Evolutionary conservation across 176 grass and related monocot genomes (phyloP), one percentile per base, ranked within the genome.

Genomic region (Oryza rufipogon): DNA sequence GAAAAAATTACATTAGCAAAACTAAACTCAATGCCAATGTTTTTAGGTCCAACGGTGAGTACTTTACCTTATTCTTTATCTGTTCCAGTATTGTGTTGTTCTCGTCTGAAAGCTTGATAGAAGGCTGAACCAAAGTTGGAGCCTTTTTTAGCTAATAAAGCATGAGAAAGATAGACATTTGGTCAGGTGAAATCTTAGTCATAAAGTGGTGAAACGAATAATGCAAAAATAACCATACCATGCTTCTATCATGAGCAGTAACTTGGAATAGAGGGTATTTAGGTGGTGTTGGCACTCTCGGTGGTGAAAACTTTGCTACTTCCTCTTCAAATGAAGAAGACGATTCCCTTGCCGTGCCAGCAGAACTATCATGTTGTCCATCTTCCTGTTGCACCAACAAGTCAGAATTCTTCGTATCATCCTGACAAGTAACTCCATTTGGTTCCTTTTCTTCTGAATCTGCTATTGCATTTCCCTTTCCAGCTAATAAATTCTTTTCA

Each of bases 41-140:
- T 79, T 83, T 71, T 23, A 42, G 11, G 71, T 75, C 36, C 66
- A 58, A 7, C 20, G 12, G 25, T 73, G 28, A 68, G 71, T 66
- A 34, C 80, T 83, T 78, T 78, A 96, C 97, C 90, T 94, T 99
- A 76, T 94, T 92, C 77, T 89, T 90, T 91, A 96, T 99, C 88
- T 96, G 81, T 63, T 91, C 97, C 45, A 94, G 77, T 47, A 96
- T 85, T 76, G 88, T 74, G 86, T 88, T 74, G 8, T 75, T 92
- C 70, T 88, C 88, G 38, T 88, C 86, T 26, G 85, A 71, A 83
- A 87, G 84, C 83, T 80, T 86, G 72, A 60, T 81, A 25, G 91
- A 86, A 71, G 93, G 78, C 74, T 84, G 91, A 84, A 94, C 71
- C 72, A 94, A 72, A 79, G 82, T 77, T 49, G 91, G 91, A 64